phyloP scores from a whole-genome alignment of 2,329 filamentous ascomycete species.

The Neonectria neomacrospora region DNA sequence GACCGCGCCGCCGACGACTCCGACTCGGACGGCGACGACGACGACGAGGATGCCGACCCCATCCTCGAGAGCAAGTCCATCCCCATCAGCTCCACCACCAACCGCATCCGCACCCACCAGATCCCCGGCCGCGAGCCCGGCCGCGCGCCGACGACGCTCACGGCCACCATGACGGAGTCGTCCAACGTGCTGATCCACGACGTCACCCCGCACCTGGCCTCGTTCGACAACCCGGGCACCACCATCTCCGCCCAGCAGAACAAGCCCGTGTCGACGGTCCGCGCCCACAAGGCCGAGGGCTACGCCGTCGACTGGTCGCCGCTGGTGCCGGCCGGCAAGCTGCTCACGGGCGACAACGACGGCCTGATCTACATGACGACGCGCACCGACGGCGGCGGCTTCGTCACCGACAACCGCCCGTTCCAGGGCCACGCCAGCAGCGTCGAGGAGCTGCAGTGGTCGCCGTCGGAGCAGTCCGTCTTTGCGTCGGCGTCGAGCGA shows the following conservation, averaged over 20 bases:
- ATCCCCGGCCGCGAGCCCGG: slow-evolving; percentile 76
- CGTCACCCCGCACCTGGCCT: slow-evolving; percentile 86
- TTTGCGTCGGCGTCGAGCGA: slow-evolving; percentile 95
- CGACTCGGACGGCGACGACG: slow-evolving; percentile 78
- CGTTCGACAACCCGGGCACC: slow-evolving; percentile 90
- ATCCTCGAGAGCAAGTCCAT: slow-evolving; percentile 94
- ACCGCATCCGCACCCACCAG: slow-evolving; percentile 91
- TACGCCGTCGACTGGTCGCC: slow-evolving; percentile 99
- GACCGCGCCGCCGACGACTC: slow-evolving; percentile 76
- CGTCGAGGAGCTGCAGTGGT: slow-evolving; percentile 97
- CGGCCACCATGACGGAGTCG: slow-evolving; percentile 93
- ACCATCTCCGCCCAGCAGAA: slow-evolving; percentile 84
- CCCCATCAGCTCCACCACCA: slow-evolving; percentile 86
- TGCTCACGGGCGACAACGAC: slow-evolving; percentile 91
- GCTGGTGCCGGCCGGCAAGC: slow-evolving; percentile 77
- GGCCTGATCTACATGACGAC: slow-evolving; percentile 91
- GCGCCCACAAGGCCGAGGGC: slow-evolving; percentile 92
- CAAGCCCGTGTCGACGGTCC: slow-evolving; percentile 87
- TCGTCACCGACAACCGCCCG: slow-evolving; percentile 84
- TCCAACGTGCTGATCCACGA: slow-evolving; percentile 92
- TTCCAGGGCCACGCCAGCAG: slow-evolving; percentile 87
- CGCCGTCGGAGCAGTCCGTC: slow-evolving; percentile 89
- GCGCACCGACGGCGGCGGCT: slow-evolving; percentile 86
- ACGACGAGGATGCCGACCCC: slow-evolving; percentile 83
- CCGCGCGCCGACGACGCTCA: slow-evolving; percentile 81